Evolutionary conservation across 768 basidiomycete species (phyloP), one percentile per base, ranked within the genome.

Genomic region (Chalciporus pseudorubinellus): DNA sequence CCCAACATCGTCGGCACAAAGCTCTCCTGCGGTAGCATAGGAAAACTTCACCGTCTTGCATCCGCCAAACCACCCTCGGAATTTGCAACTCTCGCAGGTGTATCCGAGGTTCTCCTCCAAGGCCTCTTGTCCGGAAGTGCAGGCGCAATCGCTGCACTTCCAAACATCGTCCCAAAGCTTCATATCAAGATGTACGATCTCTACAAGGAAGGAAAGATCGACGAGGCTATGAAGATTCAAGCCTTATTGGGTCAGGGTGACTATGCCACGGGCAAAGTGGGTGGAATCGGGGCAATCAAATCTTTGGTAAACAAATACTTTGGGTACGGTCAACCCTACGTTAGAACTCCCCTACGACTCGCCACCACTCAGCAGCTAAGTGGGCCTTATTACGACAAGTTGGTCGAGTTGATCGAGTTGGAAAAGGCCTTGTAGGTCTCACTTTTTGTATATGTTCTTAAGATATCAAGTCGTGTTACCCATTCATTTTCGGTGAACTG

Each of bases 1-100:
- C 87, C 87, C 6, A 92, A 93, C 70, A 89, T 91, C 57, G 86
- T 92, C 52, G 92, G 92, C 52, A 83, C 80, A 45, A 93, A 89
- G 70, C 76, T 94, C 20, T 92, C 92, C 28, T 92, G 90, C 64
- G 90, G 86, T 5, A 86, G 84, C 59, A 82, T 94, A 51, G 89
- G 90, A 19, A 94, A 92, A 67, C 81, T 91, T 40, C 83, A 87
- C 48, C 84, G 91, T 16, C 74, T 93, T 39, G 79, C 85, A 12
- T 79, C 82, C 4, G 72, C 78, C 29, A 81, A 82, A 55, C 69
- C 80, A 6, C 56, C 74, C 4, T 62, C 72, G 3, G 73, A 82
- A 38, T 87, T 89, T 58, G 79, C 84, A 4, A 81, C 89, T n/a
- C 84, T 85, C 60, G 80, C 88, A 11, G 91, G 92, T 1, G 82